Conservation (phyloP, 306 rosid genomes). For the Acacia crassicarpa region DNA sequence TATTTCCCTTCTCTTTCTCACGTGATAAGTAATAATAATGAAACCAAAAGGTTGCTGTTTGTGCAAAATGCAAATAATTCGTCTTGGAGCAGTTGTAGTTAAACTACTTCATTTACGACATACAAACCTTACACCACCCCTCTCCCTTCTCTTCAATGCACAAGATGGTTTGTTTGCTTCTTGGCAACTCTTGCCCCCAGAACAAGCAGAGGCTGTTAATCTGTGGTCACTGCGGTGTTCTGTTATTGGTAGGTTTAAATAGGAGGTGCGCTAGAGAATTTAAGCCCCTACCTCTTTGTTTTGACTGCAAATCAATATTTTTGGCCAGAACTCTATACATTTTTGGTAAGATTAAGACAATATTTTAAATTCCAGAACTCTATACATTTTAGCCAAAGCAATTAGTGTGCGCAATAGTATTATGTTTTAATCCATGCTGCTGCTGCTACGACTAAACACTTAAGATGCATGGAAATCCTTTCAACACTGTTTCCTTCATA, state of each 20-base stretch:
- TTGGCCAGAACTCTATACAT: background rate
- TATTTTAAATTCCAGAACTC: background rate
- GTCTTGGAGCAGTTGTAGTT: background rate
- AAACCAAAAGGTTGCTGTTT: background rate
- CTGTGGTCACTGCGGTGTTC: background rate
- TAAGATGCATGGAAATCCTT: background rate
- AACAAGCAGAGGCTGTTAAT: background rate
- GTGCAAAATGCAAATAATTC: background rate
- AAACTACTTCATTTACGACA: no score
- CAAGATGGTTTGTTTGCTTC: background rate
- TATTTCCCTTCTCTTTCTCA: constrained; percentile 12
- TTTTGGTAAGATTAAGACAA: background rate
- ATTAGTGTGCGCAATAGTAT: background rate
- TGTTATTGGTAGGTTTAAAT: background rate
- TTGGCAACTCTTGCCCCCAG: background rate
- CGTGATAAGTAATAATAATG: constrained; percentile 1
- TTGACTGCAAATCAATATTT: background rate
- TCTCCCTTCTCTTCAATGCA: background rate
- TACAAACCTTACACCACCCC: background rate
- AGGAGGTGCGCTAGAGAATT: no score
- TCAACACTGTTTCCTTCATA: background rate
- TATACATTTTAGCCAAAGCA: background rate
- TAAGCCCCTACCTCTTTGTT: background rate
- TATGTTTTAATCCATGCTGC: background rate
- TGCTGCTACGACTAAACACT: background rate